phyloP scores from a whole-genome alignment of 352 stramenopile genomes.

The Phytophthora melonis region DNA sequence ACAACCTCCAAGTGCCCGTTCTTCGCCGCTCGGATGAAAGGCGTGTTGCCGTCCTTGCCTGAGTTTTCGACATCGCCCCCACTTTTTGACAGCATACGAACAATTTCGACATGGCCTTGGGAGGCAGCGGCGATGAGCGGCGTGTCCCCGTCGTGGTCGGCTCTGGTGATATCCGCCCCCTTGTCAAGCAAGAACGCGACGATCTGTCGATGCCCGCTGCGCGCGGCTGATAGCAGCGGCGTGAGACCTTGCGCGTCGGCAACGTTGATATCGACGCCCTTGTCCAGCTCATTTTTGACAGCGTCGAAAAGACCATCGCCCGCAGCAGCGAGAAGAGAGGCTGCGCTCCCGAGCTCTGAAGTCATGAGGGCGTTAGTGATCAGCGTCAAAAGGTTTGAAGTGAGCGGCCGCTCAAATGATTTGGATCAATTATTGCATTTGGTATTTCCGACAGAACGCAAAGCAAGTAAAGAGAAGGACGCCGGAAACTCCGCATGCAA shows the following conservation, averaged over 20 bases:
- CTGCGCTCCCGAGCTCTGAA: background rate
- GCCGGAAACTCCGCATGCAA: no score
- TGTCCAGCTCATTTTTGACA: background rate
- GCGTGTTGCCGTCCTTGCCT: background rate
- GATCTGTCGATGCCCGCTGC: background rate
- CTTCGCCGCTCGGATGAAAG: background rate
- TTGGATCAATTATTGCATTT: no score
- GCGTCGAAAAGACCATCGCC: background rate
- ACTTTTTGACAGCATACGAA: background rate
- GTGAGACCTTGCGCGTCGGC: background rate
- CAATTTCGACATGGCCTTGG: slow-evolving; percentile 7
- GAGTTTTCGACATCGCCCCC: background rate
- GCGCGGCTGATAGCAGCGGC: background rate
- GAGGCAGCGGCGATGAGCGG: slow-evolving; percentile 3
- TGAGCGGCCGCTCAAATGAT: no score
- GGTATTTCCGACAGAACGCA: no score
- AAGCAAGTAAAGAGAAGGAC: no score
- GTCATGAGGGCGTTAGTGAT: background rate
- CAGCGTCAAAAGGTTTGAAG: background rate
- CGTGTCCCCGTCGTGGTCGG: background rate
- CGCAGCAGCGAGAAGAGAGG: background rate
- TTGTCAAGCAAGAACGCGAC: background rate
- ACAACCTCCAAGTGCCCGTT: background rate
- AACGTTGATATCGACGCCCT: background rate
- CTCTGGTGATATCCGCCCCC: background rate